Conservation (phyloP, 163 green algal species). For the Chlamydomonas reinhardtii region DNA sequence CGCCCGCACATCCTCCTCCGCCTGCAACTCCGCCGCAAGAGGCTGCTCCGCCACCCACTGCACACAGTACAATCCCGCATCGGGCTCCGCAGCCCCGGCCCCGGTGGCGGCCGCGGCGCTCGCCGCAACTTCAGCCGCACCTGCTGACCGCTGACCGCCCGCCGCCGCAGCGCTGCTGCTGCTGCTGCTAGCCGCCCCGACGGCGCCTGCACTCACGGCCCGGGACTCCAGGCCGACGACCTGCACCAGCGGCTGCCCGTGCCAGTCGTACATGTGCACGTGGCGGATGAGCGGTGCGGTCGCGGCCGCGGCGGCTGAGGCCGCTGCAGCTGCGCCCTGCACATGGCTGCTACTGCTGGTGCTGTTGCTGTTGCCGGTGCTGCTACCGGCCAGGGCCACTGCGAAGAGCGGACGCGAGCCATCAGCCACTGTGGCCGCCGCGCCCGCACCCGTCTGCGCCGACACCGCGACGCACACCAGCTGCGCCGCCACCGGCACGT, state of each 20-base stretch:
- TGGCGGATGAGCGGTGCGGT: conserved; percentile 33
- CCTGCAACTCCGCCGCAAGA: neutral
- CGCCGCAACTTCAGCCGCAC: neutral
- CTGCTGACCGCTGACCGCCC: conserved; percentile 7
- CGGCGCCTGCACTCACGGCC: neutral
- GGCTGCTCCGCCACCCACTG: conserved; percentile 54
- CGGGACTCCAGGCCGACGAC: conserved; percentile 60
- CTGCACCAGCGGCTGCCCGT: conserved; percentile 26
- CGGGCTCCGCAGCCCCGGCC: neutral
- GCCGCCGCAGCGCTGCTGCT: neutral
- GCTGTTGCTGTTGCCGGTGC: too few species aligned
- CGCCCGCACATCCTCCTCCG: too few species aligned
- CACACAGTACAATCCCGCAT: conserved; percentile 65
- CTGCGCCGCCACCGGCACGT: conserved; percentile 49
- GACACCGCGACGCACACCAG: too few species aligned
- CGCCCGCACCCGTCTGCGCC: too few species aligned
- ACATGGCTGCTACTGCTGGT: neutral
- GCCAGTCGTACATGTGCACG: conserved; percentile 26
- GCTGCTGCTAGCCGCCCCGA: neutral
- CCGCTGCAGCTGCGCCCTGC: neutral
- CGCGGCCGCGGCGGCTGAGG: too few species aligned
- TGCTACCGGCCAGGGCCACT: neutral
- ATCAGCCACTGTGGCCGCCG: neutral
- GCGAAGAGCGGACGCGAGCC: too few species aligned
- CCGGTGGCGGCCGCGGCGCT: neutral